Evolutionary conservation across 148 eudicot genomes (phyloP), one percentile per base, ranked within the genome.

Genomic region (Talinum fruticosum): DNA sequence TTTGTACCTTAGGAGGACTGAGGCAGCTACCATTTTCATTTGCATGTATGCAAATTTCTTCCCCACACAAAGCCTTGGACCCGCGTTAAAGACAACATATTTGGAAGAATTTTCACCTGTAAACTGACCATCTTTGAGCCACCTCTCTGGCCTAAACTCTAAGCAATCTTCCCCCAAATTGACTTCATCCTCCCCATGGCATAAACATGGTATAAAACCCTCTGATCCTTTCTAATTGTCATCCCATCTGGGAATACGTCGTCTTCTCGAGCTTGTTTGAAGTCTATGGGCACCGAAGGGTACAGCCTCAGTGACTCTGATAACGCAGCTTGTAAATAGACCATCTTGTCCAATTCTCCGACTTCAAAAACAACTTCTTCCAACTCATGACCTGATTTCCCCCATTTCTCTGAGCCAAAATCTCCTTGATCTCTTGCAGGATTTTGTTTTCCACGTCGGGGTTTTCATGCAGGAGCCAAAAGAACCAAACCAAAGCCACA

Each of bases 11-110:
- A 77, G 68, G 16, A 87, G 76, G 12, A 85, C 18, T 41, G 90
- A 87, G 23, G 86, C 90, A 64, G 83, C 86, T 19, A 87, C 90
- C 86, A 81, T 87, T 68, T 85, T 87, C 90, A 87, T 87, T 71
- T 87, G 90, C 76, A 79, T 67, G 75, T 87, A 87, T 24, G 87
- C 87, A 79, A 87, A 85, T 54, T 85, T 87, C 83, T 83, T 87
- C 61, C 87, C 90, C 24, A 87, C 83, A 54, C 90, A 87, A n/a
- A 87, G 77, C 38, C 90, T 79, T 0, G 90, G 89, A 29, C 89
- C 89, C 0, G 85, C 89, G 49, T 86, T 86, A 35, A 86, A 86
- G 67, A 86, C 88, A 0, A 71, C 72, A 33, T 87, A 89, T 61
- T 87, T 89, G 61, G 80, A 79, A 70, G 64, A 89, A 30, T 81